Conservation (phyloP, 1,139 yeast genomes). For the Saccharomyces hybrid region DNA sequence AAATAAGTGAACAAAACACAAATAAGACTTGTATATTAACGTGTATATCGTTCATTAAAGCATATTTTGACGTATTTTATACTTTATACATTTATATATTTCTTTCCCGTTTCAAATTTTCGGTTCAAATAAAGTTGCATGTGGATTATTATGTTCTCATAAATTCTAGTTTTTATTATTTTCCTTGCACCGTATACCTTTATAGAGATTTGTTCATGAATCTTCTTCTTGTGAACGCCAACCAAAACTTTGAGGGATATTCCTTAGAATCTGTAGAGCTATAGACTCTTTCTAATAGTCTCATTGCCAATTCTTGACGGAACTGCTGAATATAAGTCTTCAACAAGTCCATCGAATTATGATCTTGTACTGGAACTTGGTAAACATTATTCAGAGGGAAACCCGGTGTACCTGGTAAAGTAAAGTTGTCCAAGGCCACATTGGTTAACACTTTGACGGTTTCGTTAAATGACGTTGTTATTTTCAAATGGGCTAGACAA, state of each 20-base stretch:
- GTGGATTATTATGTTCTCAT: no score
- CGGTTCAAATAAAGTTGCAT: conserved; percentile 7
- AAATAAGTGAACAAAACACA: background rate
- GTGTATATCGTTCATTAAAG: background rate
- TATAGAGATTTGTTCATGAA: conserved; percentile 78
- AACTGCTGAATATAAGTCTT: conserved; percentile 80
- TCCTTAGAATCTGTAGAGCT: conserved; percentile 37
- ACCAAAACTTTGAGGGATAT: conserved; percentile 77
- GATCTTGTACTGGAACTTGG: conserved; percentile 59
- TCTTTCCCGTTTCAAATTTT: background rate
- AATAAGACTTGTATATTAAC: background rate
- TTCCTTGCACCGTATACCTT: background rate
- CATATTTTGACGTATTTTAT: background rate
- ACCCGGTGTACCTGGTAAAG: conserved; percentile 92
- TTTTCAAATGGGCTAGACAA: conserved; percentile 59
- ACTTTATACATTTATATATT: background rate
- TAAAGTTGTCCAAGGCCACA: conserved; percentile 77
- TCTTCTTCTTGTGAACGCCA: conserved; percentile 89
- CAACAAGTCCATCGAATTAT: conserved; percentile 69
- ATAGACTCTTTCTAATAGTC: conserved; percentile 72
- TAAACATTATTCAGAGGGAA: conserved; percentile 87
- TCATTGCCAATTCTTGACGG: conserved; percentile 84
- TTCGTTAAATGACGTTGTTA: conserved; percentile 45
- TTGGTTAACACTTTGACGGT: conserved; percentile 73
- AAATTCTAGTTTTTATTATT: no score